Evolutionary conservation across 2,329 filamentous ascomycete species (phyloP), one percentile per base, ranked within the genome.

Genomic region (Ascochyta clinopodiicola): DNA sequence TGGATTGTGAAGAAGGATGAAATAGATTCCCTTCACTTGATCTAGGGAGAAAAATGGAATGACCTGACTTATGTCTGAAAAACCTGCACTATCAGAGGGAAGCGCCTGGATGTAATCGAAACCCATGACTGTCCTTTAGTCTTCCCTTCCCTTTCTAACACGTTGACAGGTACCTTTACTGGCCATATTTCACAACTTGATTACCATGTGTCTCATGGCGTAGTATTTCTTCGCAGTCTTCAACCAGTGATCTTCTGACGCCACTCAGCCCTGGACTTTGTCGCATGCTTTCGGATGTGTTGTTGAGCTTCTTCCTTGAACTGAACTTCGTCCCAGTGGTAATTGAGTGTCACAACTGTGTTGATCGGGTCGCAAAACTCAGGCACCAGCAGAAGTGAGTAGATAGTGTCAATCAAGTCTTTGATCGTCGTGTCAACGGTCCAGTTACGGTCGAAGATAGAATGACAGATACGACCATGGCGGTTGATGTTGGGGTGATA

Each of bases 401-500:
- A 75, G 21, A 76, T 56, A 3, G 66, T 72, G 44, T 75, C 69
- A 29, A 76, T 66, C 2, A 77, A 39, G 12, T 66, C 68, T 15
- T 66, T 66, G 56, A 68, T 70, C 25, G 55, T 68, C 3, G 68
- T 75, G 43, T 76, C 71, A 2, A 66, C 64, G 2, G 71, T 75
- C 74, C 74, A 77, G 60, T 77, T 74, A 9, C 74, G 68, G 35
- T 67, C 64, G 24, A 75, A 62, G 31, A 75, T 68, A 25, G 60
- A 60, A 56, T 76, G 75, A 59, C 73, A 77, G 56, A 78, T 72
- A 15, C 67, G 61, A 7, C 73, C 74, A 34, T 76, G 72, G 34
- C 68, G 65, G 34, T 72, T 75, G 56, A 77, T 71, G 53, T 78
- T 77, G 10, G 75, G 73, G 42, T 78, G 76, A 9, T 37, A 21